Base-by-base conservation (phyloP, 2,329 filamentous ascomycete genomes). In the Triangularia verruculosa region DNA sequence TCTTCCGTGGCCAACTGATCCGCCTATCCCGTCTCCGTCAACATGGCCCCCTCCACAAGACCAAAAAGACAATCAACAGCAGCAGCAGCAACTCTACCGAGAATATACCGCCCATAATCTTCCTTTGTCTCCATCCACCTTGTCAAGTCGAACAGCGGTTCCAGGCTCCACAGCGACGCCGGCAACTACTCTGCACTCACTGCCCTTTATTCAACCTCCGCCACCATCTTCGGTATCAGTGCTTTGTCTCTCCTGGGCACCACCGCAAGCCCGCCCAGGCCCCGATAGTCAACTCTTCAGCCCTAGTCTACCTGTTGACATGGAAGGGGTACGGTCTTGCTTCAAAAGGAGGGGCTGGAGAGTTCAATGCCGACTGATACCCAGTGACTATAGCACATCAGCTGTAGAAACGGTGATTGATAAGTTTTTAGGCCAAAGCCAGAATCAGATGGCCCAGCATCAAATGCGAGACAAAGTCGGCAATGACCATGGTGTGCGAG, bases 1-100 rank as follows among this genome's bases (percentile, higher is more conserved):
- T 47, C 39, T 47, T 20, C 39, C 39, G 13, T 47, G 64, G 56
- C 66, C 69, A 2, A 58, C 53, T 4, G 39, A 55, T 52, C 59
- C 57, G 43, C 43, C 17, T 9, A 60, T 53, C 20, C 57, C 62
- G 34, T 61, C 57, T 34, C 43, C 22, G 11, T 54, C 52, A 28
- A 17, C 34, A 32, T 54, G 20, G 25, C 51, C 51, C 32, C 25
- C 54, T 32, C 54, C 11, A 57, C 54, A 17, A 32, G 5, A 22
- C 9, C 54, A 30, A 17, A 25, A 28, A 32, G 17, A 20, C n/a
- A n/a, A n/a, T n/a, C n/a, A n/a, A 20, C 27, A 32, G 2, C 32
- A 59, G 25, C n/a, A 47, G 34, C 30, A 47, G 30, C n/a, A 27
- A 11, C 57, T 59, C 3, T 47, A 52, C 28, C 52, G 34, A 5